These are phyloP conservation scores for Aspergillus bertholletiae DNA, from an alignment of 495 filamentous ascomycete genomes.

Conservation along the genomic window DNA sequence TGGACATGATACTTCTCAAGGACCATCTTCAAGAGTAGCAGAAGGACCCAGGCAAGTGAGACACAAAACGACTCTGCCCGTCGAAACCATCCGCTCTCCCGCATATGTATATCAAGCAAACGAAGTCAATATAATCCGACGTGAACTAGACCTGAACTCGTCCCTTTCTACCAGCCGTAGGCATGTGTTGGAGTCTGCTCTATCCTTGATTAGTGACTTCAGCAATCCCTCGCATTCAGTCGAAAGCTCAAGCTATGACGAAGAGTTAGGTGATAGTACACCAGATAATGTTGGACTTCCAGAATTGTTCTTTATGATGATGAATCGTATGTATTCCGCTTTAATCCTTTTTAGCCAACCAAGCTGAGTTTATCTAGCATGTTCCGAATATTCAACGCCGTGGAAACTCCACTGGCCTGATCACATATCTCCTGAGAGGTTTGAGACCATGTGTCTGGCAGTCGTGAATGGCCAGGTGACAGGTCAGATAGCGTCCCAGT, in stretches of 20 bases:
- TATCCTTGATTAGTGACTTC: conserved; percentile 8
- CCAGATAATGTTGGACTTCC: conserved; percentile 19
- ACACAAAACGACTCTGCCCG: background rate
- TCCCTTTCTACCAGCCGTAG: conserved; percentile 26
- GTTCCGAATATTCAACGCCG: background rate
- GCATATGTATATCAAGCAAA: conserved; percentile 20
- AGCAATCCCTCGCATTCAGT: background rate
- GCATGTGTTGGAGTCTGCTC: conserved; percentile 23
- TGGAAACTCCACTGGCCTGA: conserved; percentile 21
- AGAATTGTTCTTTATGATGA: conserved; percentile 28
- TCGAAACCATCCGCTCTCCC: conserved; percentile 20
- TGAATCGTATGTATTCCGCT: conserved; percentile 15
- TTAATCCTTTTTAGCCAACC: background rate
- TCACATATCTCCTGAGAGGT: conserved; percentile 21
- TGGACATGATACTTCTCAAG: background rate
- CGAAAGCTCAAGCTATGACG: background rate
- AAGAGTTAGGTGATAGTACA: background rate
- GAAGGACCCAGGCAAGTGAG: background rate
- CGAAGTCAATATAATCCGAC: conserved; percentile 25
- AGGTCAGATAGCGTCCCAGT: conserved; percentile 20
- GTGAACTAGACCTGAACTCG: conserved; percentile 26
- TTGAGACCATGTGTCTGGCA: conserved; percentile 27
- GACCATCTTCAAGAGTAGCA: background rate
- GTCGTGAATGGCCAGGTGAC: conserved; percentile 22
- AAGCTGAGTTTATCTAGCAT: background rate